phyloP scores from a whole-genome alignment of 441 rosid genomes.

The Arabidopsis hybrid region DNA sequence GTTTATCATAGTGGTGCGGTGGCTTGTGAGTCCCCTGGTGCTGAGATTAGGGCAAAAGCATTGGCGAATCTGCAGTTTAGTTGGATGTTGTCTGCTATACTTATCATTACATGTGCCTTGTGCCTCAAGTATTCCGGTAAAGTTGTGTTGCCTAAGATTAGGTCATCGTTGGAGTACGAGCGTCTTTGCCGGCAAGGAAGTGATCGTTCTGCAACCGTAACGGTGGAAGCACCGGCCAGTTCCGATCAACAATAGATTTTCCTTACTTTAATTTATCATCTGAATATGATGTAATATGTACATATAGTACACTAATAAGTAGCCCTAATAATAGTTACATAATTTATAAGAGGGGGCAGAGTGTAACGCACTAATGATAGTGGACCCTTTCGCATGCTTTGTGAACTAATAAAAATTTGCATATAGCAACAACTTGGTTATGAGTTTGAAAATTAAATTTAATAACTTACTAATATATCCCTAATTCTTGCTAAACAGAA shows the following conservation, averaged over 20 bases:
- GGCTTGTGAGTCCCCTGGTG: constrained; percentile 60
- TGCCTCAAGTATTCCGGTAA: constrained; percentile 62
- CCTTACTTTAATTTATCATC: not conserved
- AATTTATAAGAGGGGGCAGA: not conserved
- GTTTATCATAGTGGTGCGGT: constrained; percentile 67
- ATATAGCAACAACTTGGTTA: not conserved
- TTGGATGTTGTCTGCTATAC: constrained; percentile 73
- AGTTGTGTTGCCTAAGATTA: constrained; percentile 33
- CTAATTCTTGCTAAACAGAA: not conserved
- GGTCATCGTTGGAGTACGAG: constrained; percentile 61
- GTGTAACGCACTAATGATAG: constrained; percentile 8
- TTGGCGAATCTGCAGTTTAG: constrained; percentile 91
- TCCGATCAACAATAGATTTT: constrained; percentile 30
- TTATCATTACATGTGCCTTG: constrained; percentile 61
- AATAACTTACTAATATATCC: not conserved
- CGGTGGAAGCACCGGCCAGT: constrained; percentile 27
- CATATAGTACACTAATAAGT: constrained; percentile 13
- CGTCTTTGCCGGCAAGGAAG: constrained; percentile 58
- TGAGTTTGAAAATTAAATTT: not conserved
- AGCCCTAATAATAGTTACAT: not conserved
- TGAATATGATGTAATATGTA: constrained; percentile 18
- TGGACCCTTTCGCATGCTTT: constrained; percentile 5
- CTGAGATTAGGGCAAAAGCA: constrained; percentile 72
- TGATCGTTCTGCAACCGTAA: constrained; percentile 45
- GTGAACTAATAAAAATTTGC: not conserved